Base-by-base conservation (phyloP, 495 filamentous ascomycete genomes). In the Sporormia fimetaria region DNA sequence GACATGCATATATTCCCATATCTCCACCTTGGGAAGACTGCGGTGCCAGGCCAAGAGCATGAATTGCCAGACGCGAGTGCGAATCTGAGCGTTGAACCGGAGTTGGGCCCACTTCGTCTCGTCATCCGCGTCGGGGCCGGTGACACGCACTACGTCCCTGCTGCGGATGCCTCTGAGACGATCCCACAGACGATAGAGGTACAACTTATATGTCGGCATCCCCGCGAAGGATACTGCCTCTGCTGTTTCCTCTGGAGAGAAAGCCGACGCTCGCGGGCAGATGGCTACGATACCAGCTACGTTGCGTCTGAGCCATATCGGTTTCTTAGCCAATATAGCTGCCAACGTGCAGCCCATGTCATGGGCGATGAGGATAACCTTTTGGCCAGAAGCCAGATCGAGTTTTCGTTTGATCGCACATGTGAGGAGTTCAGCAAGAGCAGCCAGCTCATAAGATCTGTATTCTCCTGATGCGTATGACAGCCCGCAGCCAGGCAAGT, bases 331-430 rank as follows among this genome's bases (percentile, higher is more conserved):
- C 25, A 96, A 65, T 11, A 81, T 59, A 25, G 79, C 78, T 9
- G 81, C 78, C 9, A 94, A 62, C 2, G 82, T 84, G 47, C 80
- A 82, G 8, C 88, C 88, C 70, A 94, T 76, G 49, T 83, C 90
- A 57, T 96, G 88, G 5, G 78, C 85, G 18, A 96, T 72, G 14
- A 95, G 57, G 14, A 95, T 70, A 8, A 94, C 73, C 2, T 75
- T 69, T 57, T 94, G 87, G 6, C 67, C 69, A n/a, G 67, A 66
- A 4, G 73, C 71, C 18, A 61, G 66, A 25, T 79, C 74, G 6
- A 79, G 73, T 49, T 87, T 73, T 20, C 75, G 63, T 12, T 81
- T 71, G 42, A 96, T 88, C 18, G 83, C 70, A 1, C 67, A 67
- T 24, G 72, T 75, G 8, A 94, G 63, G 10, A 96, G 64, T 47